Evolutionary conservation across 2,329 filamentous ascomycete genomes (phyloP).

Genomic region (Ophiostoma pallidulum): DNA sequence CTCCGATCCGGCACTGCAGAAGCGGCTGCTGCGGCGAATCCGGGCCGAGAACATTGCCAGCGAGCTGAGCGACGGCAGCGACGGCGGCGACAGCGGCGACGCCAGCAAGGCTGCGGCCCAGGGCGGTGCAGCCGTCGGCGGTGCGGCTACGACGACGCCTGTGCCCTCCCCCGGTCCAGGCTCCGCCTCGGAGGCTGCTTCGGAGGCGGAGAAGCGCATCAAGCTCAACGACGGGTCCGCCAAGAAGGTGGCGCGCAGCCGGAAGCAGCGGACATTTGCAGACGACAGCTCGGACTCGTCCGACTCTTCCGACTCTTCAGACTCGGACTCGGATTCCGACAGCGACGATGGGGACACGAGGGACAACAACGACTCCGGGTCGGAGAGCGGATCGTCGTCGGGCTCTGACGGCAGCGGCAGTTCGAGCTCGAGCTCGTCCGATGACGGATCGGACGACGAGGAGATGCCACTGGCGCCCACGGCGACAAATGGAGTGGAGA

Average conservation of each 20-base stretch:
- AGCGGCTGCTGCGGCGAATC: slow-evolving; percentile 52
- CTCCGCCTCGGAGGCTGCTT: slow-evolving; percentile 11
- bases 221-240: slow-evolving; percentile 36
- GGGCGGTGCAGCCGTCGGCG: too few relatives aligned
- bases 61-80: slow-evolving; percentile 42
- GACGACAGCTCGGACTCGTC: slow-evolving; percentile 28
- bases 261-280: slow-evolving; percentile 44
- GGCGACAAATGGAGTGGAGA: slow-evolving; percentile 19
- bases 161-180: too few relatives aligned
- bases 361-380: too few relatives aligned
- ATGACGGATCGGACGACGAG: slow-evolving; percentile 7
- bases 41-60: slow-evolving; percentile 49
- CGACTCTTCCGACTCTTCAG: slow-evolving; percentile 17
- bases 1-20: slow-evolving; percentile 43
- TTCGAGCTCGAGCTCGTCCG: slow-evolving; percentile 11
- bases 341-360: background rate
- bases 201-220: slow-evolving; percentile 31
- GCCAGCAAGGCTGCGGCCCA: too few relatives aligned
- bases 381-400: too few relatives aligned
- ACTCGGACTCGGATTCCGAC: slow-evolving; percentile 19
- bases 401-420: too few relatives aligned
- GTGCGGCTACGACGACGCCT: too few relatives aligned
- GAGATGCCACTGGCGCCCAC: background rate
- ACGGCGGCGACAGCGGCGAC: slow-evolving; percentile 27
- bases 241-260: slow-evolving; percentile 36